Base-by-base conservation (phyloP, 1,284 basidiomycete genomes). In the Rhodotorula sp. region DNA sequence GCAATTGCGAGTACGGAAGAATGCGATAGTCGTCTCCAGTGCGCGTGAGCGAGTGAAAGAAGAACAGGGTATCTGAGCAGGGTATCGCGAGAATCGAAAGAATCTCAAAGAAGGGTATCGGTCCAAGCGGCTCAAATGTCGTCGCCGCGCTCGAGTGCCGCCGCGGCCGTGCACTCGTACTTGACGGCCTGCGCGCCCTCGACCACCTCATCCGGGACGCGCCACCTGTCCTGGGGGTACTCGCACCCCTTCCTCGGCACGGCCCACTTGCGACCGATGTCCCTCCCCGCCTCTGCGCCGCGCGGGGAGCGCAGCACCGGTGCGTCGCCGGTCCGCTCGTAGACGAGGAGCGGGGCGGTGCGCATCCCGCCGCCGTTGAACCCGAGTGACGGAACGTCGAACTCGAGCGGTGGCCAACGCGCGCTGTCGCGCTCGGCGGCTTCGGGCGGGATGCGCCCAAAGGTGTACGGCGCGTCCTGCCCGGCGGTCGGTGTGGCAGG, bases 131-230 rank as follows among this genome's bases (percentile, higher is more conserved):
- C 4, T 58, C 12, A 53, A 1, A 53, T 23, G 27, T 66, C 34
- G 34, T 34, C 59, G 23, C 64, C 58, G 1, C 57, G 41, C 41
- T 66, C 64, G 42, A 66, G 27, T 12, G 45, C 34, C 19, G 16
- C 57, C 5, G 1, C 13, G 0, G 54, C 16, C 27, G 50, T 59
- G 27, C 64, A 54, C 27, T 41, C 34, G 25, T 3, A 2, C 64
- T 25, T 23, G 3, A 57, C 56, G 34, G 8, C 21, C 9, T 12
- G n/a, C 21, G 17, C n/a, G 7, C 12, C 21, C 3, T 45, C 42
- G 34, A 34, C 34, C 9, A 5, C 7, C 56, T 57, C 56, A 21
- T 9, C 56, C 42, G 41, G 41, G 14, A 21, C 56, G 21, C 56
- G 23, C 44, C 56, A 54, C 1, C 10, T 54, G 25, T 17, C 27